Evolutionary conservation across 2,329 filamentous ascomycete genomes (phyloP), one percentile per base, ranked within the genome.

Genomic region (Fusarium sp.): DNA sequence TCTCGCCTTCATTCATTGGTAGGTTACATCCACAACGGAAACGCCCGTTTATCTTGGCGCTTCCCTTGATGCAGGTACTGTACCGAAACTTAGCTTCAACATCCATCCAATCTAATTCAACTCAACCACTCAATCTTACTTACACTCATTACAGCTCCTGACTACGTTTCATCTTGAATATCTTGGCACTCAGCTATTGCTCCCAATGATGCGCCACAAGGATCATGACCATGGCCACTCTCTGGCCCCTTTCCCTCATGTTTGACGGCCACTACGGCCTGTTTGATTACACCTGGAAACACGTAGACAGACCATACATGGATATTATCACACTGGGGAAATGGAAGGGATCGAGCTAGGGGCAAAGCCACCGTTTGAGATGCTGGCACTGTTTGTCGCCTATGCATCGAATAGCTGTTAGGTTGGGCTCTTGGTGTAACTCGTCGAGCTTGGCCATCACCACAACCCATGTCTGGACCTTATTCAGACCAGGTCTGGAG

Each of bases 301-400:
- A 55, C 31, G 31, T 16, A 60, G 16, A 59, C 15, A 47, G 16
- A 16, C 21, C 21, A 24, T 33, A 46, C 49, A 49, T 63, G 57
- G 58, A 31, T 20, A 56, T 31, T 47, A 26, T 29, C 31, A 21
- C 15, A 38, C 41, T 52, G 54, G 42, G 54, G 49, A 66, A 56
- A 38, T 61, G 50, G 38, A 48, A 65, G 65, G 63, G 66, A 56
- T 57, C 48, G 26, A 37, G 42, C 55, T 23, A 70, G 66, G 65
- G 54, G 63, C 20, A 23, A 65, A 69, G 69, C 69, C 69, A 72
- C 69, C 48, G 69, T 72, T 68, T 70, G 66, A 72, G 66, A 55
- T 64, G 49, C 46, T 43, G 54, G 61, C n/a, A 39, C 47, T 55
- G 50, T 57, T 57, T 64, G 66, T 61, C 52, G 48, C 53, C 50